Evolutionary conservation across 495 filamentous ascomycete genomes (phyloP), one percentile per base, ranked within the genome.

Genomic region (Aspergillus cristatus): DNA sequence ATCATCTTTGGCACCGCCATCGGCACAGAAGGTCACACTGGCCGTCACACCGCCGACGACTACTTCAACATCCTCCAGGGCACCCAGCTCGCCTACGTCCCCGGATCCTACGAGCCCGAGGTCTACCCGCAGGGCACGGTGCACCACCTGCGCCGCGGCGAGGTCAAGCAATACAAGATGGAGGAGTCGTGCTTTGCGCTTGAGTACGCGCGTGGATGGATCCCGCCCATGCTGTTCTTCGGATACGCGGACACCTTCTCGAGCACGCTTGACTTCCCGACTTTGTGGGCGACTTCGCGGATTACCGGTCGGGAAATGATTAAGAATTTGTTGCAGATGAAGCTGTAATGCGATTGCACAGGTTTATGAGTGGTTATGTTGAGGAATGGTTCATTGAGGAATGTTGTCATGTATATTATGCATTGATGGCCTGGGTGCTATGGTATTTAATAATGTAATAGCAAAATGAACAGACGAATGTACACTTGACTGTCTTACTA

Each of bases 51-150:
- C 18, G 84, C 85, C 3, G 84, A 93, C 62, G 86, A 93, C 67
- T 93, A 88, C 74, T 93, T 93, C 74, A 76, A 87, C 68, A 91
- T 93, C 71, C 72, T 93, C 18, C 58, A 64, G 15, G 86, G 86
- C 42, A 76, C 75, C 37, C 79, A 93, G 58, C 62, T 73, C 29
- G 82, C 85, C 38, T 81, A 82, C 68, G 67, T 72, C 3, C 78
- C 84, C 8, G 83, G 83, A 38, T 50, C 67, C 45, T 85, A 75
- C 66, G 71, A 75, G 55, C 71, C 81, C 36, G 81, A 86, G 61
- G 61, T 83, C 33, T 93, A 87, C 67, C 78, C 81, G 5, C 65
- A 75, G 38, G 86, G 86, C 22, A 72, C 65, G 50, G 72, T 90
- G 40, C 85, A 93, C 72, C 78, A 87, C 66, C 71, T 93, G 47